Evolutionary conservation across 768 basidiomycete species (phyloP).

Genomic region (Lentinula edodes): DNA sequence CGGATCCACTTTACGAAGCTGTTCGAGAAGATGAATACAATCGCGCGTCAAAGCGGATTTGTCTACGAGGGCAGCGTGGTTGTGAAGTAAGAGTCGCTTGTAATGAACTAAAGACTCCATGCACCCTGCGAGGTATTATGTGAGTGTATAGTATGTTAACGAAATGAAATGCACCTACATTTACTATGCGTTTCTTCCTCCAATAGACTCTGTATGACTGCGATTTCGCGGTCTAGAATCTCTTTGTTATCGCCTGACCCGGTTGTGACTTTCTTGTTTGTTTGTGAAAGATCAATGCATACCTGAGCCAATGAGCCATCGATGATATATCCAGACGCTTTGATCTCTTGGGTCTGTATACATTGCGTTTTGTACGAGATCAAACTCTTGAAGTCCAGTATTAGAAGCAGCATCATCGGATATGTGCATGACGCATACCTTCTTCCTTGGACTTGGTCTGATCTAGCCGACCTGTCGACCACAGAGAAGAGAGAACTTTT

Average conservation of each 20-base stretch:
- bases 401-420: not conserved
- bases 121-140: slow-evolving; percentile 61
- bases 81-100: slow-evolving; percentile 58
- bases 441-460: slow-evolving; percentile 55
- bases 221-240: slow-evolving; percentile 70
- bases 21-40: slow-evolving; percentile 46
- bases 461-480: slow-evolving; percentile 53
- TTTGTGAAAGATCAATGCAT: slow-evolving; percentile 13
- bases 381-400: slow-evolving; percentile 61
- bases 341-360: slow-evolving; percentile 97
- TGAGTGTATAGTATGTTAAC: slow-evolving; percentile 3
- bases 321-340: slow-evolving; percentile 96
- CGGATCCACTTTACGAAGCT: slow-evolving; percentile 61
- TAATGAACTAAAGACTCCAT: slow-evolving; percentile 90
- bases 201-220: slow-evolving; percentile 74
- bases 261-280: not conserved
- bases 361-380: slow-evolving; percentile 87
- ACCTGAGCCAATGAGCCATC: slow-evolving; percentile 92
- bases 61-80: slow-evolving; percentile 31
- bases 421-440: slow-evolving; percentile 37
- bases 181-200: slow-evolving; percentile 90
- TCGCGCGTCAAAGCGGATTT: slow-evolving; percentile 32
- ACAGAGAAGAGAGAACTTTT: slow-evolving; percentile 65
- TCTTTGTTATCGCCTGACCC: slow-evolving; percentile 49
- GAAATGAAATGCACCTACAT: slow-evolving; percentile 44